These are phyloP conservation scores for Lactifluus pinguis DNA, from an alignment of 768 basidiomycete species.

Conservation along the genomic window DNA sequence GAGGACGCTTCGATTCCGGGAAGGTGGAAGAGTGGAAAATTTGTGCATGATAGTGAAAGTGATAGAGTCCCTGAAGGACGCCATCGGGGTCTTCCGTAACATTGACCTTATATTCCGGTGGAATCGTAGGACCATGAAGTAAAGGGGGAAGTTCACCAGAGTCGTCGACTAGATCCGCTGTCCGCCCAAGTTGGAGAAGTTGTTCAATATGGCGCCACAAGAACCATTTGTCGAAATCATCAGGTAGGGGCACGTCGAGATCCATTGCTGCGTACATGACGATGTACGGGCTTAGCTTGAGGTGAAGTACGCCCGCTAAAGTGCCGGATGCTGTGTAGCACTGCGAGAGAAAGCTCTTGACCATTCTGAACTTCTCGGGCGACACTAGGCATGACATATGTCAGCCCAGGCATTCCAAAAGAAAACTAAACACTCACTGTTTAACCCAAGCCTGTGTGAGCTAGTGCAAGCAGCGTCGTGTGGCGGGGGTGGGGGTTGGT, in stretches of 20 bases:
- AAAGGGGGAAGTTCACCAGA: background rate
- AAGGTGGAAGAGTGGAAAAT: background rate
- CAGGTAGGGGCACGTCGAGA: constrained; percentile 13
- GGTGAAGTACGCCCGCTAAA: background rate
- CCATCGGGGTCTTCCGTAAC: constrained; percentile 3
- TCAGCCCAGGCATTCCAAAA: background rate
- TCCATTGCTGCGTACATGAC: constrained; percentile 18
- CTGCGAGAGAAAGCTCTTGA: constrained; percentile 9
- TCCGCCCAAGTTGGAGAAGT: constrained; percentile 11
- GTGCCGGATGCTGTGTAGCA: background rate
- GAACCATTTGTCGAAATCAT: constrained; percentile 13
- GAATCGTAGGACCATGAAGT: background rate
- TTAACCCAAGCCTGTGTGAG: constrained; percentile 8
- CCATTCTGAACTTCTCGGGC: constrained; percentile 1
- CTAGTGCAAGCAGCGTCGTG: constrained; percentile 1
- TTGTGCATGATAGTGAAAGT: background rate
- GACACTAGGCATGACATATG: background rate
- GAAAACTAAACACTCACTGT: constrained; percentile 1
- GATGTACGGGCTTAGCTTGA: constrained; percentile 16
- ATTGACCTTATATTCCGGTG: background rate
- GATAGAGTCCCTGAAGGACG: constrained; percentile 1
- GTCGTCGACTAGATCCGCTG: constrained; percentile 2
- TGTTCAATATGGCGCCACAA: constrained; percentile 14
- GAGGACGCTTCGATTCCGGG: constrained; percentile 2
- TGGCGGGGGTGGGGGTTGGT: constrained; percentile 1